Percentiles rank a stretch among this genome's conserved stretches.
Conservation (phyloP, 805 yeast species). For the Candida gorgasii region DNA sequence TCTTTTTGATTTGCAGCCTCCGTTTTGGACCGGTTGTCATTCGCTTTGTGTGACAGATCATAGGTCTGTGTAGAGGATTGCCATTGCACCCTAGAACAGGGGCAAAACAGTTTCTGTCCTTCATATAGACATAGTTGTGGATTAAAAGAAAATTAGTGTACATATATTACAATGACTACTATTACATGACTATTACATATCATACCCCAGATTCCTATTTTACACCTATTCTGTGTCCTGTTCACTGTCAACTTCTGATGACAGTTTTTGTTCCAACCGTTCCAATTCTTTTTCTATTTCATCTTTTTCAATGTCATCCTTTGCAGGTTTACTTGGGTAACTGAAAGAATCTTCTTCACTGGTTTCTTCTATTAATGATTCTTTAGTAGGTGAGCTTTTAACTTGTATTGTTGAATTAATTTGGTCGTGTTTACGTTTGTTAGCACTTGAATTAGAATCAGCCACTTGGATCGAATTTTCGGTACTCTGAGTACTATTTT, state of each 20-base stretch:
- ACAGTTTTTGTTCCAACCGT: not conserved
- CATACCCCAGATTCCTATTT: too few relatives aligned
- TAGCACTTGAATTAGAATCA: not conserved
- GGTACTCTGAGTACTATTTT: too few relatives aligned
- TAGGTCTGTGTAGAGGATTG: too few relatives aligned
- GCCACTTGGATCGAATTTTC: too few relatives aligned
- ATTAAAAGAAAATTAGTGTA: too few relatives aligned
- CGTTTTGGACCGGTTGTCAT: constrained; percentile 7
- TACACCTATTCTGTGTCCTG: too few relatives aligned
- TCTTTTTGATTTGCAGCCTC: constrained; percentile 10
- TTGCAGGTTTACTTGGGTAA: not conserved
- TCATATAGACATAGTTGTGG: too few relatives aligned
- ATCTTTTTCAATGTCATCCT: not conserved
- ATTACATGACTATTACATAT: too few relatives aligned
- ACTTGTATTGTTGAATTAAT: not conserved
- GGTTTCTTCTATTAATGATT: not conserved
- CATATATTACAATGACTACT: too few relatives aligned
- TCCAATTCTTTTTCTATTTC: constrained; percentile 1
- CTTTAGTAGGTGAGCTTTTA: constrained; percentile 2
- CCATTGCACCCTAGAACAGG: too few relatives aligned
- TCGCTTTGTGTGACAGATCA: not conserved
- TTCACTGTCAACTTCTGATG: not conserved
- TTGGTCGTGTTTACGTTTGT: not conserved
- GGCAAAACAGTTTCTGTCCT: too few relatives aligned
- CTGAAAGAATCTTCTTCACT: not conserved